Conservation (phyloP, 176 grass and related monocot species). For the Paspalum notatum region DNA sequence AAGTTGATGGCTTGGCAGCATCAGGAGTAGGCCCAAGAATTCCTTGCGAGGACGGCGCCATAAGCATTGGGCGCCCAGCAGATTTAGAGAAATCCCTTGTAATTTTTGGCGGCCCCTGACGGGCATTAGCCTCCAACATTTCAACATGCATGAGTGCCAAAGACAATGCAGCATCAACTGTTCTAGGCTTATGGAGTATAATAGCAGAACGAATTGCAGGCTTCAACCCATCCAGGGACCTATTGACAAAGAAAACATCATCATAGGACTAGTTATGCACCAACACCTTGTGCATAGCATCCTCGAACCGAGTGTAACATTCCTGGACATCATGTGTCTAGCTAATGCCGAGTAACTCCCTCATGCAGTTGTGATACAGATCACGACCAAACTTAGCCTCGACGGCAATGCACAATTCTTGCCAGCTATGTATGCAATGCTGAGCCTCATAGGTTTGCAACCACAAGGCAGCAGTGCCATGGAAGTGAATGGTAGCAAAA, state of each 20-base stretch:
- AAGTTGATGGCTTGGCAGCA: rapidly evolving
- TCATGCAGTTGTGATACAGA: rapidly evolving
- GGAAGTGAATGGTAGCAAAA: not conserved
- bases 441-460: not conserved
- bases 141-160: not conserved
- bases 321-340: not conserved
- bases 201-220: not conserved
- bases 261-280: not conserved
- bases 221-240: rapidly evolving
- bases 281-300: not conserved
- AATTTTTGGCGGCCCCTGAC: rapidly evolving
- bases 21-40: rapidly evolving
- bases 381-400: not conserved
- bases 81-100: not conserved
- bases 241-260: not conserved
- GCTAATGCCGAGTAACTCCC: rapidly evolving
- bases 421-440: rapidly evolving
- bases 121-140: rapidly evolving
- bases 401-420: not conserved
- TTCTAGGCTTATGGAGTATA: not conserved
- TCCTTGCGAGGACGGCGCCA: not conserved
- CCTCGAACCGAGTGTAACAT: rapidly evolving
- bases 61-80: no score
- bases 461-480: not conserved
- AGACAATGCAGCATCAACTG: rapidly evolving